Conservation (phyloP, 2,329 filamentous ascomycete species). For the Myriosclerotinia curreyana region DNA sequence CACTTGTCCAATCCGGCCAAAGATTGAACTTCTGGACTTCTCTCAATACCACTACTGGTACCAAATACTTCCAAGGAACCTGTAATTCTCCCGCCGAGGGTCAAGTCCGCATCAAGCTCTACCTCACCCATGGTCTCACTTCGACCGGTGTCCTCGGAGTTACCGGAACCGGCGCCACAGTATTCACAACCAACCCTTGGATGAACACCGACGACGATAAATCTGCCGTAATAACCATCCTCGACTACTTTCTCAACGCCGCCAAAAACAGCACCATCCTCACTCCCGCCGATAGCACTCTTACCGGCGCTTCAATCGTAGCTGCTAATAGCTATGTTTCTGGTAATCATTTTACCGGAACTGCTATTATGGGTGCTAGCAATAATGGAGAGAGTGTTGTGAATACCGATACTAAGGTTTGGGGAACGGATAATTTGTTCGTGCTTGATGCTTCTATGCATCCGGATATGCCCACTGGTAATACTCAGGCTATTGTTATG, state of each 20-base stretch:
- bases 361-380: constrained; percentile 46
- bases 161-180: constrained; percentile 43
- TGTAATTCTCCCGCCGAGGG: constrained; percentile 31
- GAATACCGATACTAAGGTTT: constrained; percentile 60
- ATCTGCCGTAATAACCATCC: constrained; percentile 50
- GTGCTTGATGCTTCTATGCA: constrained; percentile 67
- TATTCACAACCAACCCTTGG: constrained; percentile 45
- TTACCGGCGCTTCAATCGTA: constrained; percentile 11
- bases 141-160: constrained; percentile 48
- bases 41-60: constrained; percentile 14
- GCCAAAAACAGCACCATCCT: constrained; percentile 54
- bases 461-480: constrained; percentile 64
- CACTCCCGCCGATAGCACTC: constrained; percentile 27
- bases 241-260: constrained; percentile 50
- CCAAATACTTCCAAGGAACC: constrained; percentile 21
- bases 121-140: constrained; percentile 50
- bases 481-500: constrained; percentile 64
- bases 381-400: constrained; percentile 58
- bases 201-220: constrained; percentile 59
- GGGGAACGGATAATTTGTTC: constrained; percentile 64
- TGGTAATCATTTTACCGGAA: constrained; percentile 25
- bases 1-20: constrained; percentile 17
- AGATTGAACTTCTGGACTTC: constrained; percentile 21
- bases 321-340: not conserved
- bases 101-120: constrained; percentile 48